Conservation (phyloP, 225 moss, liverwort and hornwort genomes). For the Marchantia polymorpha region DNA sequence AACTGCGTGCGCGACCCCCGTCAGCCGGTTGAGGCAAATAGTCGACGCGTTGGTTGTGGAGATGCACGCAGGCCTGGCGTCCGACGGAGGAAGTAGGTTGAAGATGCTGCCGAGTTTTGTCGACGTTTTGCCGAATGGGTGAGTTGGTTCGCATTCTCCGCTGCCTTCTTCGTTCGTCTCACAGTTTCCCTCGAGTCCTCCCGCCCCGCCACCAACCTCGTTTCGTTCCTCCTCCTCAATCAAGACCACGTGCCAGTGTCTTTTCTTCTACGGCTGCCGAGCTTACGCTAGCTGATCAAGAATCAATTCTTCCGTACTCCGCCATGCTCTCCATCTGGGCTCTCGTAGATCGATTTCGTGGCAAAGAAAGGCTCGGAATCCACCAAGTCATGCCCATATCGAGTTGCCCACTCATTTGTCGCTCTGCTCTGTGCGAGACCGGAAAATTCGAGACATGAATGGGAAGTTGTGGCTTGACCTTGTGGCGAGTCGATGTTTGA, state of each 20-base stretch:
- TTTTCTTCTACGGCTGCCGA: not conserved
- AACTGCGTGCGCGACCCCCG: conserved; percentile 60
- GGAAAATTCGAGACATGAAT: not conserved
- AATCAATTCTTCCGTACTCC: not conserved
- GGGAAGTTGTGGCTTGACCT: not conserved
- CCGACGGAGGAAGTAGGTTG: conserved; percentile 77
- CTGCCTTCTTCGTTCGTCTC: not conserved
- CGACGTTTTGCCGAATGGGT: conserved; percentile 80
- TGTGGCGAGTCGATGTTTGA: not conserved
- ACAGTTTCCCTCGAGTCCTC: not conserved
- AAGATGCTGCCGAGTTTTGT: conserved; percentile 89
- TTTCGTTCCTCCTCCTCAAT: not conserved
- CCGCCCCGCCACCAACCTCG: not conserved
- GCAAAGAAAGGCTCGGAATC: not conserved
- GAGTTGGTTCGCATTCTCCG: conserved; percentile 8
- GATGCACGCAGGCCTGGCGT: conserved; percentile 77
- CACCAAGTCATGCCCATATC: not conserved
- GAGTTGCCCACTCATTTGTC: not conserved
- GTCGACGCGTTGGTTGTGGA: conserved; percentile 78
- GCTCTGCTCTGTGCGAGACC: not conserved
- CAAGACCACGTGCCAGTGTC: not conserved
- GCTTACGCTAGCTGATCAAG: not conserved
- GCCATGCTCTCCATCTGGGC: not conserved
- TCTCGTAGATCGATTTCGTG: not conserved
- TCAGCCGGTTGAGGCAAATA: conserved; percentile 66